Conservation (phyloP, 208 protist genomes). For the Trypanosoma mega region DNA sequence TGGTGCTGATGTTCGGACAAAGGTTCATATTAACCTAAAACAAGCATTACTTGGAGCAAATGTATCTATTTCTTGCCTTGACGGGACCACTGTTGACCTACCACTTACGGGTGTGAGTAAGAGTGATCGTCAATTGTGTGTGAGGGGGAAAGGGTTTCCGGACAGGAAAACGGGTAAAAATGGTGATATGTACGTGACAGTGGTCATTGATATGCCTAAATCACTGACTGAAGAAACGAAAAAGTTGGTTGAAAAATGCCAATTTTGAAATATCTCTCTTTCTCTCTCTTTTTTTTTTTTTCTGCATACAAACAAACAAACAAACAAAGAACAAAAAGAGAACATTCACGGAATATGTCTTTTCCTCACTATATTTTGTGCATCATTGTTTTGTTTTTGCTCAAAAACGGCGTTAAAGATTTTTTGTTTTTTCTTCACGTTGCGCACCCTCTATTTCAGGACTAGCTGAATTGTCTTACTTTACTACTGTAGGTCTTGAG, state of each 20-base stretch:
- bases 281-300: too few species aligned
- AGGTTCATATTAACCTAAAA: constrained; percentile 79
- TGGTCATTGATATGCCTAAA: constrained; percentile 79
- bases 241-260: constrained; percentile 76
- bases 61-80: constrained; percentile 62
- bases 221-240: constrained; percentile 73
- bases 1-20: constrained; percentile 83
- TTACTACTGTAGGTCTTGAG: too few species aligned
- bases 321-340: too few species aligned
- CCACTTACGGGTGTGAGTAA: constrained; percentile 76
- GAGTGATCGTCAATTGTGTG: constrained; percentile 69
- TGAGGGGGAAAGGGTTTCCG: constrained; percentile 69
- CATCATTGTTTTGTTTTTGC: too few species aligned
- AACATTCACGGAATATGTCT: too few species aligned
- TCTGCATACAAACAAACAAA: too few species aligned
- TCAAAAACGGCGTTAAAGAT: too few species aligned
- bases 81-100: constrained; percentile 45
- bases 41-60: constrained; percentile 81
- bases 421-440: too few species aligned
- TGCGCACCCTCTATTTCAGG: too few species aligned
- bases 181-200: constrained; percentile 76
- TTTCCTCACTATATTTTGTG: too few species aligned
- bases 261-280: constrained; percentile 74
- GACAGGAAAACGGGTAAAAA: constrained; percentile 67
- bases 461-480: too few species aligned